phyloP scores from a whole-genome alignment of 352 stramenopile genomes.

The Globisporangium splendens region DNA sequence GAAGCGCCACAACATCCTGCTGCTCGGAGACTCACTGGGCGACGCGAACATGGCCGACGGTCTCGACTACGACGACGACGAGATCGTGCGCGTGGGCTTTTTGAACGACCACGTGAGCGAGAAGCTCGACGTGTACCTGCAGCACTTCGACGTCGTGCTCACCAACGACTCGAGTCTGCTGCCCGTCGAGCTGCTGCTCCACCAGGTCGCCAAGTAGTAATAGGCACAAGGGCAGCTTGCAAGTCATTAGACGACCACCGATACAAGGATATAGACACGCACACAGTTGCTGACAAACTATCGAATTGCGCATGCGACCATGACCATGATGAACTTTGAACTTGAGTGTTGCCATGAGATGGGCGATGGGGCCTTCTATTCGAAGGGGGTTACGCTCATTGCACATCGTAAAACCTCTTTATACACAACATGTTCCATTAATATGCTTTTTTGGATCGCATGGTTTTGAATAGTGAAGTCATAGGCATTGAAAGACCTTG shows the following conservation, averaged over 20 bases:
- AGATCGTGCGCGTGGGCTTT: slow-evolving; percentile 72
- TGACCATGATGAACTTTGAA: too few relatives aligned
- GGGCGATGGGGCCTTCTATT: too few relatives aligned
- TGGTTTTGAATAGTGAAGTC: too few relatives aligned
- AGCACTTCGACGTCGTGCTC: slow-evolving; percentile 74
- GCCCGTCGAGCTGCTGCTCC: slow-evolving; percentile 51
- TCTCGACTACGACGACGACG: slow-evolving; percentile 47
- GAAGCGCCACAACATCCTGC: slow-evolving; percentile 66
- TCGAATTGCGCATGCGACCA: too few relatives aligned
- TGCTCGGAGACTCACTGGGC: slow-evolving; percentile 69
- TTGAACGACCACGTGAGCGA: slow-evolving; percentile 58
- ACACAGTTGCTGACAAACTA: too few relatives aligned
- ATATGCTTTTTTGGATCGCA: too few relatives aligned
- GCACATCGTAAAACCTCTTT: too few relatives aligned
- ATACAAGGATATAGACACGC: neutral
- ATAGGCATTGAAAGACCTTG: too few relatives aligned
- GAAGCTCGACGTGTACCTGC: slow-evolving; percentile 54
- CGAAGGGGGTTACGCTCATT: too few relatives aligned
- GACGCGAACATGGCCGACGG: slow-evolving; percentile 70
- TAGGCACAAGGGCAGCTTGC: neutral
- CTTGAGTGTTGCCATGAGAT: too few relatives aligned
- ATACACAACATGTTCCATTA: too few relatives aligned
- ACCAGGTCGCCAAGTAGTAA: slow-evolving; percentile 28
- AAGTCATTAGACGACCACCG: neutral
- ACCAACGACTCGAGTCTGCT: slow-evolving; percentile 68